Evolutionary conservation across 805 yeast species (phyloP), one percentile per base, ranked within the genome.

Genomic region (Candida chilensis): DNA sequence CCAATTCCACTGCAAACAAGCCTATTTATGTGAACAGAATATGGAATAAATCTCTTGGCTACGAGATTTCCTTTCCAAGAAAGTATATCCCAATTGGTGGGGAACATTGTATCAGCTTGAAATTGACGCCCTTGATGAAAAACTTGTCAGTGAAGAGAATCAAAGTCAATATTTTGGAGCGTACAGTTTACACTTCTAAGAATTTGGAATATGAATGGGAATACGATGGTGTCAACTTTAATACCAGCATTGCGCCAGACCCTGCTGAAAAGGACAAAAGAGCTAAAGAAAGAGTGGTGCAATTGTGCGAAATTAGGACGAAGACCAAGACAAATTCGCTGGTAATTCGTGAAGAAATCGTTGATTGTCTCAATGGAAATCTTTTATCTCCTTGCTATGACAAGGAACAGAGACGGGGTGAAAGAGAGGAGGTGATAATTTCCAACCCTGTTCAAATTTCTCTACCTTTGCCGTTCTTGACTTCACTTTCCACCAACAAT

Each of bases 21-120:
- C 86, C 94, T 0, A 70, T 83, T 12, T 81, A 77, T 48, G 85
- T 83, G 20, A 80, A 78, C 47, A 64, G 83, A 37, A 65, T 75
- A 1, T 83, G 92, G 92, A 74, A 75, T 40, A 78, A 80, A 32
- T 50, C 85, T 0, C 52, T 83, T 21, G 74, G 75, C 33, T 83
- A 83, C 50, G 80, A 80, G 38, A 66, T 83, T 11, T 70, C 86
- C 0, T 67, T 83, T 35, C 87, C 88, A 0, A 67, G 67, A 34
- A 83, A 82, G 43, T 82, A 65, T 48, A 72, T 81, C 8, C 63
- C 82, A 2, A 52, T 82, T 28, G 81, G 82, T 3, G 64, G 75
- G 9, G 74, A 69, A 29, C 58, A 55, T 56, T 44, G 82, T 53
- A 54, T 83, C 14, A 78, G 72, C 42, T 64, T 83, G 41, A 80